Conservation (phyloP, 1,139 yeast genomes). For the Sugiyamaella sp. region DNA sequence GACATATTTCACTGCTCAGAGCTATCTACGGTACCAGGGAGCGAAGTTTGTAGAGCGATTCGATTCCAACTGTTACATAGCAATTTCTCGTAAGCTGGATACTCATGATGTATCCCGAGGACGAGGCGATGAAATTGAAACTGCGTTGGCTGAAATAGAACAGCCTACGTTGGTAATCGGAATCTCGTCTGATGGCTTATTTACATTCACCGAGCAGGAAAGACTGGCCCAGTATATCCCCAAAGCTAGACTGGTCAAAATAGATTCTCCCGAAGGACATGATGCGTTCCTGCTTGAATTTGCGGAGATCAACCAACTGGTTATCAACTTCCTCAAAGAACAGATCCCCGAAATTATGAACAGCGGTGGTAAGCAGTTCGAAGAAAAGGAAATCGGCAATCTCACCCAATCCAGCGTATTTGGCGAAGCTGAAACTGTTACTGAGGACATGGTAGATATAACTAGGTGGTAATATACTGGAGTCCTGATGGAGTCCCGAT, state of each 20-base stretch:
- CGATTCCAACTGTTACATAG: constrained; percentile 94
- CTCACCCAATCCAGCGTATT: constrained; percentile 71
- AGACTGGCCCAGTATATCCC: constrained; percentile 77
- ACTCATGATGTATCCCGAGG: constrained; percentile 93
- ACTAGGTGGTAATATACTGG: constrained; percentile 70
- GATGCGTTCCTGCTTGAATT: constrained; percentile 95
- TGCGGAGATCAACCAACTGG: constrained; percentile 71
- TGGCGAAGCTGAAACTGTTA: constrained; percentile 76
- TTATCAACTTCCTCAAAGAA: constrained; percentile 63
- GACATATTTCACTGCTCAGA: constrained; percentile 92
- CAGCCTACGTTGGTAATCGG: constrained; percentile 88
- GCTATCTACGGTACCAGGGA: constrained; percentile 91
- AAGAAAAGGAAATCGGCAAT: constrained; percentile 53
- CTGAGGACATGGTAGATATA: constrained; percentile 52
- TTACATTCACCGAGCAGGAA: constrained; percentile 90
- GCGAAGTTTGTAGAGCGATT: constrained; percentile 84
- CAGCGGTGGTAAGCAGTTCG: constrained; percentile 52
- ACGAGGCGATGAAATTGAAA: constrained; percentile 55
- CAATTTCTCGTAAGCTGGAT: constrained; percentile 89
- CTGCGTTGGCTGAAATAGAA: constrained; percentile 57
- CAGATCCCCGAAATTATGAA: constrained; percentile 61
- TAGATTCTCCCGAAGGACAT: constrained; percentile 96
- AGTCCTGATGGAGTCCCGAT: not conserved
- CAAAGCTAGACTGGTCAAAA: constrained; percentile 63
- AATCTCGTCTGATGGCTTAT: constrained; percentile 87